Evolutionary conservation across 106 monocot species (phyloP).

Genomic region (Hemerocallis citrina): DNA sequence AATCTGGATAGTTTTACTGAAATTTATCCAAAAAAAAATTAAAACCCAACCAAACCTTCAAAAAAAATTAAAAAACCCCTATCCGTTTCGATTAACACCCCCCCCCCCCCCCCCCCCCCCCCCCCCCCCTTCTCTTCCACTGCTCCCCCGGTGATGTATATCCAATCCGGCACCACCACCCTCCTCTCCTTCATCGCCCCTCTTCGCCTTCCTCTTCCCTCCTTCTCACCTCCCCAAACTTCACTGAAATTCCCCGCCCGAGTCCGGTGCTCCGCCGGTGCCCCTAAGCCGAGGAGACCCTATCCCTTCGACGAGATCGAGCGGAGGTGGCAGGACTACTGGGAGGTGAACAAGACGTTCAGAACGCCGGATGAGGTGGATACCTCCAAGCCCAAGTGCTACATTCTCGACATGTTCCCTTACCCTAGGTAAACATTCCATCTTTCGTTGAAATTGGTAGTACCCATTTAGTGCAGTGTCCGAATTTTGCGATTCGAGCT

Average conservation of each 20-base stretch:
- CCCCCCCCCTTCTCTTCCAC: neutral
- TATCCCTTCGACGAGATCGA: conserved; percentile 90
- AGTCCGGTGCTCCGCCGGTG: conserved; percentile 12
- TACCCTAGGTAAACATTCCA: conserved; percentile 63
- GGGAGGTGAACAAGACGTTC: conserved; percentile 86
- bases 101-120: neutral
- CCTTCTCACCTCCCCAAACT: neutral
- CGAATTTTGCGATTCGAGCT: neutral
- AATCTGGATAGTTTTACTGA: no score
- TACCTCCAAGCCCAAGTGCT: conserved; percentile 83
- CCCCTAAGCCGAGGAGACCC: conserved; percentile 15
- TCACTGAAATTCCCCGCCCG: neutral
- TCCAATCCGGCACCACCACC: neutral
- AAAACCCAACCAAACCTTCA: no score
- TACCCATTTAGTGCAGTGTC: neutral
- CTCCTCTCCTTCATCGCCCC: neutral
- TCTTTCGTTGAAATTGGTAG: neutral
- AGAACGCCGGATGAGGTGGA: conserved; percentile 87
- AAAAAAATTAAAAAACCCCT: no score
- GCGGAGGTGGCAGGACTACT: conserved; percentile 77
- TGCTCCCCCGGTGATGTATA: neutral
- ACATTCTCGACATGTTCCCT: conserved; percentile 98
- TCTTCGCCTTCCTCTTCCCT: neutral
- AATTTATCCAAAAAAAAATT: no score
- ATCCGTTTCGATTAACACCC: no score